Base-by-base conservation (phyloP, 345 rosid genomes). In the Sisymbrium irio region DNA sequence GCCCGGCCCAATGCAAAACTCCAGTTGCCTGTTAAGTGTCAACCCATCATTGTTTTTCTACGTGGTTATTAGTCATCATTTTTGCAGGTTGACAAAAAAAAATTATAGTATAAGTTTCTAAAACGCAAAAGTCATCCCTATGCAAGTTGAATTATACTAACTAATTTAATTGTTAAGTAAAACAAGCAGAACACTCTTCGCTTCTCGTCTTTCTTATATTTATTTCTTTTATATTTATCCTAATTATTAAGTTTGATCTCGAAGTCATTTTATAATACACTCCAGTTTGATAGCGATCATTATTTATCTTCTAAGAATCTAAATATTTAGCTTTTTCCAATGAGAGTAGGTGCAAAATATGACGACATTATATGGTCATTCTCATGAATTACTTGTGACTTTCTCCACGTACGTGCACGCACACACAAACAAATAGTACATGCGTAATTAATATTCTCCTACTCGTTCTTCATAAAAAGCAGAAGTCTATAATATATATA, bases 351-450 rank as follows among this genome's bases (percentile, higher is more conserved):
- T n/a, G 13, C 19, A 28, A n/a, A 33, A 47, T 5, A 32, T 75
- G 78, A 50, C 79, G 73, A 75, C 74, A 75, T 61, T 68, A 15
- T 53, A 68, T 61, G 18, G 35, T 33, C 79, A 73, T 40, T n/a
- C 58, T 49, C 56, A 58, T 61, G 69, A 62, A 45, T 12, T 54
- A 61, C 79, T 20, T 61, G 74, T 68, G 69, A 67, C 22, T 14
- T 61, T 68, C 58, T 75, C 18, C 35, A 25, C 41, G 44, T 65
- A 59, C 78, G 78, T 75, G 73, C 78, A 39, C 68, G 73, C 78
- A 75, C 73, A 67, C 54, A 35, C 18, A 56, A 42, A 30, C 28
- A 9, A 45, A 27, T n/a, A n/a, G n/a, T 25, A 65, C 33, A 65
- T 65, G 54, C 58, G 22, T 67, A 30, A 33, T 50, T 42, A 32